phyloP scores from a whole-genome alignment of 73 alveolate genomes.

The Stentor roeselii region DNA sequence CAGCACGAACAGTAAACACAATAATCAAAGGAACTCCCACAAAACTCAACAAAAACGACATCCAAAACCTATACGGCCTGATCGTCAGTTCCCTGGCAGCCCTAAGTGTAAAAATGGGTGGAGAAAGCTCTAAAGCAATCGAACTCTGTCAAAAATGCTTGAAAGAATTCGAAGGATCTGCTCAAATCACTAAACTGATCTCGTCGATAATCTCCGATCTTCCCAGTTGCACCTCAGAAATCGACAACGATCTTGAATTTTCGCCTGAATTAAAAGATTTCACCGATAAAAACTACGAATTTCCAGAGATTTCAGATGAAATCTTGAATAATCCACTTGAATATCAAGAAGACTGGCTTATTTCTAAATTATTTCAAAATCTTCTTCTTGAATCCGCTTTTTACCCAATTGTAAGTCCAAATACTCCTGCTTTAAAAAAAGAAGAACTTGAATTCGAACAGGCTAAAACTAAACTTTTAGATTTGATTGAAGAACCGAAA shows the following conservation, averaged over 20 bases:
- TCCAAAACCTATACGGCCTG: conserved; percentile 9
- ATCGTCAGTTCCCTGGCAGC: background rate
- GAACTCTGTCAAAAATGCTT: background rate
- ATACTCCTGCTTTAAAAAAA: background rate
- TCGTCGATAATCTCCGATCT: no score
- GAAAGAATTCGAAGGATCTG: background rate
- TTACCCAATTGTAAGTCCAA: background rate
- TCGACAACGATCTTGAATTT: background rate
- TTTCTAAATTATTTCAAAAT: no score
- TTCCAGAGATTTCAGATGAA: background rate
- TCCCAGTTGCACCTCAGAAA: background rate
- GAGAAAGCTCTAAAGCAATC: background rate
- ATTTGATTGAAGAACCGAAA: background rate
- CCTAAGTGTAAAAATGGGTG: background rate
- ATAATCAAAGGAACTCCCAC: conserved; percentile 21
- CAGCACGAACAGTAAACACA: background rate
- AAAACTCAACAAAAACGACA: background rate
- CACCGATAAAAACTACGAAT: no score
- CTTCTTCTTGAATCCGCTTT: background rate
- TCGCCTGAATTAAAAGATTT: background rate
- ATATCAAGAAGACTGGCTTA: background rate
- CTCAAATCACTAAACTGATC: background rate
- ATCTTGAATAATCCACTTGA: background rate
- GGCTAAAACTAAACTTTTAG: background rate
- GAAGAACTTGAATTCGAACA: background rate